Conservation (phyloP, 106 monocot species). For the Cymbidium sinense region DNA sequence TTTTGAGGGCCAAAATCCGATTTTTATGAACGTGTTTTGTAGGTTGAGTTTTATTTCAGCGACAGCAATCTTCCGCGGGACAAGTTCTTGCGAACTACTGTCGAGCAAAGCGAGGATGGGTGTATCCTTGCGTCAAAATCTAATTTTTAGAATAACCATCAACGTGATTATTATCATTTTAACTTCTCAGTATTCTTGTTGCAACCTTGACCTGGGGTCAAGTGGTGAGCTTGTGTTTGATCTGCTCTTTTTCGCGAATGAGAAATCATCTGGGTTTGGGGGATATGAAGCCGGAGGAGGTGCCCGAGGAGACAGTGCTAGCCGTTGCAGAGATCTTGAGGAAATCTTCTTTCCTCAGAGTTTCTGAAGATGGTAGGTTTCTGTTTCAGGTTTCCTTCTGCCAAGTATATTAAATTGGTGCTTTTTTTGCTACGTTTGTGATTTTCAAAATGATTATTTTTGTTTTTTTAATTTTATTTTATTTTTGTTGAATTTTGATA, state of each 20-base stretch:
- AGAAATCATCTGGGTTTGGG: slow-evolving; percentile 51
- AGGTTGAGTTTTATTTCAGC: slow-evolving; percentile 99
- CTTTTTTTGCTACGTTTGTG: too few species aligned
- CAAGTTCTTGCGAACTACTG: slow-evolving; percentile 49
- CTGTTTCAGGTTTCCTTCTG: neutral
- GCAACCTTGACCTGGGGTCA: slow-evolving; percentile 5
- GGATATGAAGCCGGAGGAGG: slow-evolving; percentile 44
- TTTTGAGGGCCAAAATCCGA: neutral
- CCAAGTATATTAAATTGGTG: too few species aligned
- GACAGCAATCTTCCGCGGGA: slow-evolving; percentile 94
- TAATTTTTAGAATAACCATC: neutral
- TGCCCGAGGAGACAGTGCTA: slow-evolving; percentile 52
- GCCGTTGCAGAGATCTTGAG: slow-evolving; percentile 61
- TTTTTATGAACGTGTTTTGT: neutral
- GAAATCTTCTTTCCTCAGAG: slow-evolving; percentile 53
- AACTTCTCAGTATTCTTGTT: neutral
- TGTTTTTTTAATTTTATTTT: too few species aligned
- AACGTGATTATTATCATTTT: neutral
- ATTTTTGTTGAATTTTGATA: too few species aligned
- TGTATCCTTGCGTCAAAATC: slow-evolving; percentile 27
- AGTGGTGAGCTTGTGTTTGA: slow-evolving; percentile 87
- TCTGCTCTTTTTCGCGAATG: slow-evolving; percentile 87
- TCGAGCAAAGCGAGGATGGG: slow-evolving; percentile 67
- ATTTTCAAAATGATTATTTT: too few species aligned
- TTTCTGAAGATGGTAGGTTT: slow-evolving; percentile 78